Evolutionary conservation across 2,329 filamentous ascomycete genomes (phyloP), one percentile per base, ranked within the genome.

Genomic region (Cladosporium austrohemisphaericum): DNA sequence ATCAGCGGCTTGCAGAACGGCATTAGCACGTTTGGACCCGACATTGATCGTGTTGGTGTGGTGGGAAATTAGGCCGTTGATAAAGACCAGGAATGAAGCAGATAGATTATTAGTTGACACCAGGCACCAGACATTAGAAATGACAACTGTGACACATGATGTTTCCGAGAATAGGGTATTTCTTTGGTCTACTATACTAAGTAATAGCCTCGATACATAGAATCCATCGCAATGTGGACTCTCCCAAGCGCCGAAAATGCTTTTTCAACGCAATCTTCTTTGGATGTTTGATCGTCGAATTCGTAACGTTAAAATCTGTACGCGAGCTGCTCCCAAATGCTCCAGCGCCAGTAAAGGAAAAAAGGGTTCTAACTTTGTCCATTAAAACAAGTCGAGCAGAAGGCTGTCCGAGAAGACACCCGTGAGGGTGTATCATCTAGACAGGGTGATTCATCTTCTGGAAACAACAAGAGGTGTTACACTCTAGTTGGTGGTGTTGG

Each of bases 401-500:
- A 45, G 38, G 32, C 19, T 35, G 9, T 35, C n/a, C n/a, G n/a
- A n/a, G n/a, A n/a, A n/a, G n/a, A n/a, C n/a, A n/a, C n/a, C n/a
- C n/a, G n/a, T n/a, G n/a, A n/a, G n/a, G n/a, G n/a, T n/a, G n/a
- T n/a, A n/a, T n/a, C n/a, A n/a, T n/a, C n/a, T n/a, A n/a, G n/a
- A n/a, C n/a, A n/a, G 32, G 14, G 3, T 18, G 8, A 3, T 23
- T 14, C 8, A 13, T n/a, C 38, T 41, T 31, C 16, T 33, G 29
- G 32, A 35, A 35, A 25, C 23, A 45, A 26, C 18, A 22, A 18
- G 9, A 26, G 26, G 20, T 3, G 11, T 25, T 22, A 23, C 18
- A 20, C 37, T 38, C 62, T 68, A 61, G 43, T 60, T 57, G 4
- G 69, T 68, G 18, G 72, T 76, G 41, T 73, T 56, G 47, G 54